Evolutionary conservation across 495 filamentous ascomycete species (phyloP).

Genomic region (Opeltia flavorubescens): DNA sequence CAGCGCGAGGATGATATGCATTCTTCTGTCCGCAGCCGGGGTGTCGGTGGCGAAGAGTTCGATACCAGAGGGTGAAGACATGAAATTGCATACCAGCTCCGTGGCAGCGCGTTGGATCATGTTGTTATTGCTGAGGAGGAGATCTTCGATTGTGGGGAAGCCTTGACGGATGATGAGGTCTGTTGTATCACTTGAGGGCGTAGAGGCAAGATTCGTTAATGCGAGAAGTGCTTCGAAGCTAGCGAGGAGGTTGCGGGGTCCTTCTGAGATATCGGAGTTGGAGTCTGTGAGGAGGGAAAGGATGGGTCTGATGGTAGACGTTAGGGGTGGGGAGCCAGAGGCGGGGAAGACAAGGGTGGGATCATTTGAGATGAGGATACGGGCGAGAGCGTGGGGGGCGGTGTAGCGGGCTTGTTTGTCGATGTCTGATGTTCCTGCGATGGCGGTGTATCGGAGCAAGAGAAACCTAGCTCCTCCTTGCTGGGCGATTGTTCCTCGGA

Average conservation of each 20-base stretch:
- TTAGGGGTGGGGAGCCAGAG: conserved; percentile 55
- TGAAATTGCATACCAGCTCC: conserved; percentile 86
- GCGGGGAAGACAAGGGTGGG: conserved; percentile 73
- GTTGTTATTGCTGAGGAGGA: conserved; percentile 62
- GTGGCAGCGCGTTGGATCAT: conserved; percentile 68
- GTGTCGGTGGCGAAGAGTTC: conserved; percentile 61
- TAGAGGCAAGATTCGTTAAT: conserved; percentile 82
- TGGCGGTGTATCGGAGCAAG: conserved; percentile 47
- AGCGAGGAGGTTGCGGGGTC: conserved; percentile 68
- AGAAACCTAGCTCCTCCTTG: conserved; percentile 83
- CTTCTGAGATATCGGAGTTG: conserved; percentile 31
- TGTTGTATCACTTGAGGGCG: conserved; percentile 51
- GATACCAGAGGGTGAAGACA: conserved; percentile 59
- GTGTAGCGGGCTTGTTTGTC: conserved; percentile 36
- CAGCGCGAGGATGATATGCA: conserved; percentile 75
- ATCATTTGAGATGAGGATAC: conserved; percentile 80
- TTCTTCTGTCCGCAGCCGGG: conserved; percentile 49
- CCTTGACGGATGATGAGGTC: conserved; percentile 55
- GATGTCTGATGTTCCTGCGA: conserved; percentile 30
- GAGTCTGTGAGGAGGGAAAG: conserved; percentile 46
- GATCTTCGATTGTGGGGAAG: conserved; percentile 65
- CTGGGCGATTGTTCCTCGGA: conserved; percentile 69
- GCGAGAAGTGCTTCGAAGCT: conserved; percentile 84
- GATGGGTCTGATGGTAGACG: conserved; percentile 66
- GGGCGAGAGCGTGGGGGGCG: conserved; percentile 76